phyloP scores from a whole-genome alignment of 2,329 filamentous ascomycete genomes.

The Colletotrichum theobromicola region DNA sequence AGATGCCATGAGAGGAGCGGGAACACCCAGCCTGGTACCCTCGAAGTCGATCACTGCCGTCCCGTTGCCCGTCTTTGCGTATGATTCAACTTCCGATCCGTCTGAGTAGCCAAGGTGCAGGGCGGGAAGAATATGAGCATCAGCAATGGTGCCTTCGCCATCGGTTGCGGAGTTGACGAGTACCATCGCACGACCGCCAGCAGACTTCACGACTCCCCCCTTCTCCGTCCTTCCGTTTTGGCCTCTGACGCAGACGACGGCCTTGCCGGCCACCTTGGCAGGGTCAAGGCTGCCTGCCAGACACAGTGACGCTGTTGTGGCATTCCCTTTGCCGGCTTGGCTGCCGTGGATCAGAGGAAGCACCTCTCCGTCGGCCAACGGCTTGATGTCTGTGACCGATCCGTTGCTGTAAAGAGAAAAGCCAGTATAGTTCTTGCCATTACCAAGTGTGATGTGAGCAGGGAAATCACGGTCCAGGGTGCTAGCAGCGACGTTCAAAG shows the following conservation, averaged over 20 bases:
- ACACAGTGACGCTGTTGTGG: background rate
- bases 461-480: conserved; percentile 14
- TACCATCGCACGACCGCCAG: conserved; percentile 7
- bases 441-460: background rate
- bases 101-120: background rate
- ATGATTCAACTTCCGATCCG: background rate
- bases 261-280: background rate
- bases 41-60: background rate
- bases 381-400: background rate
- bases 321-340: background rate
- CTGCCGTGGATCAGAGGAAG: background rate
- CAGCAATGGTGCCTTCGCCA: background rate
- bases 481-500: conserved; percentile 9
- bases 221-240: background rate
- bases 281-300: background rate
- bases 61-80: background rate
- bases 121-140: conserved; percentile 1
- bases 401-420: background rate
- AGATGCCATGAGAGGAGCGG: conserved; percentile 16
- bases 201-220: background rate
- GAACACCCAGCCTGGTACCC: background rate
- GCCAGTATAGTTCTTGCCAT: conserved; percentile 7
- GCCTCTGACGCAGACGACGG: background rate
- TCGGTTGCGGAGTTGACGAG: background rate
- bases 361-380: background rate